These are phyloP conservation scores for Sclerotiophoma versabilis DNA, from an alignment of 2,329 filamentous ascomycete genomes.

Conservation along the genomic window DNA sequence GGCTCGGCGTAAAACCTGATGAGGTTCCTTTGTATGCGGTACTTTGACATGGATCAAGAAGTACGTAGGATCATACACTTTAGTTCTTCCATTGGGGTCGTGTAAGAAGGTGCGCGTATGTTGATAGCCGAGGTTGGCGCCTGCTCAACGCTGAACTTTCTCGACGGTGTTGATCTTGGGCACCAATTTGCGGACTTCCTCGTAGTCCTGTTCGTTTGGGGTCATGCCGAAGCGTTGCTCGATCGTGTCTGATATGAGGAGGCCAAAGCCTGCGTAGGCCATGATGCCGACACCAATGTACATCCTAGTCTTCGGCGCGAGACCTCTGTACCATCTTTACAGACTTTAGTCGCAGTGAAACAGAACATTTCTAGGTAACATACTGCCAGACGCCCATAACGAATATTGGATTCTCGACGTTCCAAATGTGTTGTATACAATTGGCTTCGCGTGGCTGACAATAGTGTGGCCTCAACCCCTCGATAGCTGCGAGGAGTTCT, in stretches of 20 bases:
- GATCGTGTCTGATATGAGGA: slow-evolving; percentile 75
- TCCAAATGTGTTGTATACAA: not conserved
- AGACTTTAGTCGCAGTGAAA: slow-evolving; percentile 4
- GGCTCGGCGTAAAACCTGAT: not conserved
- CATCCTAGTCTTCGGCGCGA: slow-evolving; percentile 73
- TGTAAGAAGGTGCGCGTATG: not conserved
- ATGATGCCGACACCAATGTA: slow-evolving; percentile 77
- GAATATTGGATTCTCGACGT: slow-evolving; percentile 1
- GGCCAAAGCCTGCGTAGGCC: slow-evolving; percentile 75
- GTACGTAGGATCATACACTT: not conserved
- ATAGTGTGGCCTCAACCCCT: not conserved
- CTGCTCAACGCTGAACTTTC: slow-evolving; percentile 14
- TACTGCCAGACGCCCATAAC: slow-evolving; percentile 50
- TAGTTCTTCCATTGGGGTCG: not conserved
- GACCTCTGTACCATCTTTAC: slow-evolving; percentile 66
- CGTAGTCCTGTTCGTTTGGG: slow-evolving; percentile 76
- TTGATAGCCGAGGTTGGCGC: not conserved
- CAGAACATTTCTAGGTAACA: slow-evolving; percentile 7
- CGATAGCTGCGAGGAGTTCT: not conserved
- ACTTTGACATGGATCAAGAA: not conserved
- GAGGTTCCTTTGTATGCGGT: not conserved
- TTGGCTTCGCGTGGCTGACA: too few species aligned
- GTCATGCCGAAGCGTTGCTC: slow-evolving; percentile 77
- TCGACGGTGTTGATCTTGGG: slow-evolving; percentile 63
- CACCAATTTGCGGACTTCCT: slow-evolving; percentile 66